Percentiles rank a stretch among this genome's conserved stretches.
Conservation (phyloP, 345 rosid species). For the Arabis hirsuta region DNA sequence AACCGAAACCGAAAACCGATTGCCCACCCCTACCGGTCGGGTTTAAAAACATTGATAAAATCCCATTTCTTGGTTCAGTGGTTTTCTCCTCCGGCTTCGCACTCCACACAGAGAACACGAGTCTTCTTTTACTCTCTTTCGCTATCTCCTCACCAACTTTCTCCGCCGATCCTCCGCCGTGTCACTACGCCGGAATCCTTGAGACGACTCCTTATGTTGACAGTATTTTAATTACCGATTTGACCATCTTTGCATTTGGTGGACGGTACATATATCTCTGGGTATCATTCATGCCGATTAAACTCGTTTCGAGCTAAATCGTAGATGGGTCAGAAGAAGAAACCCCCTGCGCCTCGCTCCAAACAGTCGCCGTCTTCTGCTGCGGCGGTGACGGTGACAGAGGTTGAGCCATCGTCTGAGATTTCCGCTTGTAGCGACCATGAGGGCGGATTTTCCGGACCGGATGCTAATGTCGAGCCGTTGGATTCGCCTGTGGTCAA, state of each 20-base stretch:
- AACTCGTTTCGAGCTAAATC: conserved; percentile 41
- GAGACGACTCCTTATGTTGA: conserved; percentile 9
- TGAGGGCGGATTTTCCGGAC: conserved; percentile 18
- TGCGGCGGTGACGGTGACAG: conserved; percentile 27
- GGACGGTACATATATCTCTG: not conserved
- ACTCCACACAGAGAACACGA: not conserved
- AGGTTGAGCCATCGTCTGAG: conserved; percentile 37
- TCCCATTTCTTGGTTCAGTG: not conserved
- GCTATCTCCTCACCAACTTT: conserved; percentile 43
- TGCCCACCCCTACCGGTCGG: no score
- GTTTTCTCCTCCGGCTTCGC: conserved; percentile 1
- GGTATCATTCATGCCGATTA: conserved; percentile 46
- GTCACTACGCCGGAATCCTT: not conserved
- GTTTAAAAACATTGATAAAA: no score
- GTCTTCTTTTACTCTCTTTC: not conserved
- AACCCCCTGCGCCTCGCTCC: conserved; percentile 58
- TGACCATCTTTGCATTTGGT: conserved; percentile 20
- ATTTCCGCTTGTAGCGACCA: conserved; percentile 8
- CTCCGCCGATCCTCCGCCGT: conserved; percentile 40
- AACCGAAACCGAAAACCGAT: no score
- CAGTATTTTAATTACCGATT: conserved; percentile 27
- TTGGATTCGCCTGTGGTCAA: conserved; percentile 50
- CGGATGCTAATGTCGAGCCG: conserved; percentile 43
- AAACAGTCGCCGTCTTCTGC: conserved; percentile 52
- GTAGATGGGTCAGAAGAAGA: conserved; percentile 86